phyloP scores from a whole-genome alignment of 305 asterid species.

The Fraxinus xanthoxyloides region DNA sequence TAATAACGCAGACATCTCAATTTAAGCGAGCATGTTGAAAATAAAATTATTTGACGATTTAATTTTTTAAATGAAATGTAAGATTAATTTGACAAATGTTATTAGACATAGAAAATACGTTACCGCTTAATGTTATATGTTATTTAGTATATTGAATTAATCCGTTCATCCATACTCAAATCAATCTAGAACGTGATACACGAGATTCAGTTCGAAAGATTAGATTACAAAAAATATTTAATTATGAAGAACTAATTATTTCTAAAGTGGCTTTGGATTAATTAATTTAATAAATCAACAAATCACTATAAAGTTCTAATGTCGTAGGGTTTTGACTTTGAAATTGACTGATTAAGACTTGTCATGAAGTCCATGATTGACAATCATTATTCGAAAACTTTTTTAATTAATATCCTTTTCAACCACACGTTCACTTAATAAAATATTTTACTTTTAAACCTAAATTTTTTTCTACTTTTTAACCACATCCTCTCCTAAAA shows the following conservation, averaged over 20 bases:
- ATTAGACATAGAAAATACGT: background rate
- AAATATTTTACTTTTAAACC: too few relatives aligned
- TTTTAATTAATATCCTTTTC: too few relatives aligned
- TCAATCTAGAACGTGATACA: background rate
- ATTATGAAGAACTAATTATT: background rate
- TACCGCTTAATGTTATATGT: background rate
- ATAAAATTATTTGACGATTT: background rate
- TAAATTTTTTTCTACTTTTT: too few relatives aligned
- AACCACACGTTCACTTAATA: too few relatives aligned
- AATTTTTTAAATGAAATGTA: too few relatives aligned
- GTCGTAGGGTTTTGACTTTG: conserved; percentile 41
- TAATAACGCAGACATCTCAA: too few relatives aligned
- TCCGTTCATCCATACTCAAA: background rate
- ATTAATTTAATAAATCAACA: background rate
- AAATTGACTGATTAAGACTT: conserved; percentile 41
- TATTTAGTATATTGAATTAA: background rate
- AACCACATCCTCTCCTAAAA: too few relatives aligned
- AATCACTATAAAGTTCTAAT: conserved; percentile 22
- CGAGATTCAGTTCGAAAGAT: background rate
- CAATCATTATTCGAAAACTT: too few relatives aligned
- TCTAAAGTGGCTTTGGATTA: conserved; percentile 22
- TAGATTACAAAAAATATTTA: conserved; percentile 4
- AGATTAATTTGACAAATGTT: background rate
- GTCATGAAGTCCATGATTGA: background rate
- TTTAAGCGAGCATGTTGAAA: background rate